These are phyloP conservation scores for Takashimella koratensis DNA, from an alignment of 1,284 basidiomycete genomes.

Conservation along the genomic window DNA sequence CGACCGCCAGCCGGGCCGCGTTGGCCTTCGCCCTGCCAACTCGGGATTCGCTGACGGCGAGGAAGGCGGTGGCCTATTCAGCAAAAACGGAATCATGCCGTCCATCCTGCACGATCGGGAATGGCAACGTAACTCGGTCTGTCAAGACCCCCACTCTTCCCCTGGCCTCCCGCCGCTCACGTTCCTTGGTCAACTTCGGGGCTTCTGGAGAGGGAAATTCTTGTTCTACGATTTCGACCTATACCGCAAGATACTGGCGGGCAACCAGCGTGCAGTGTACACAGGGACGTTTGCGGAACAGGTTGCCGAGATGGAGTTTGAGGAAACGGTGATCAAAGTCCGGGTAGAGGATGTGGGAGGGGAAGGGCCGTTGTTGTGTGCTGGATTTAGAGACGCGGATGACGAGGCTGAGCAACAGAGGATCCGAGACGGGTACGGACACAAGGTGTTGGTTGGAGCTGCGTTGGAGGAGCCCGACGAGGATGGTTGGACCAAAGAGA, in stretches of 20 bases:
- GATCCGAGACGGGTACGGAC: constrained; percentile 36
- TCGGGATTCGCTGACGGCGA: constrained; percentile 22
- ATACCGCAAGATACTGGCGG: constrained; percentile 53
- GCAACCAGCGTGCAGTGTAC: constrained; percentile 48
- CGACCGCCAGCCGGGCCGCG: constrained; percentile 35
- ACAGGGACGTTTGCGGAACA: constrained; percentile 46
- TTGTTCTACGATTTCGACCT: constrained; percentile 55
- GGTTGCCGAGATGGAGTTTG: constrained; percentile 38
- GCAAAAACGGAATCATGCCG: constrained; percentile 28
- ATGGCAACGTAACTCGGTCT: constrained; percentile 48
- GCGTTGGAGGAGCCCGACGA: constrained; percentile 32
- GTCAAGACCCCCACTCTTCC: constrained; percentile 49
- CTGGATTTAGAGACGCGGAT: constrained; percentile 39
- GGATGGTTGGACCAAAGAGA: constrained; percentile 49
- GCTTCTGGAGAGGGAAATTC: constrained; percentile 54
- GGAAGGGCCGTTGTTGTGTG: constrained; percentile 32
- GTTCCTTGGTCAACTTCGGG: constrained; percentile 48
- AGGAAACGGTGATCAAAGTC: constrained; percentile 45
- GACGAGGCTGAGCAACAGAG: constrained; percentile 29
- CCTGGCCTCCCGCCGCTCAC: constrained; percentile 49
- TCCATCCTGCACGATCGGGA: constrained; percentile 48
- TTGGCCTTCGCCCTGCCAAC: constrained; percentile 23
- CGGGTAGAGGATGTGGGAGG: constrained; percentile 44
- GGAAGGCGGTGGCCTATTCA: constrained; percentile 19
- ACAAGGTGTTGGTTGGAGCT: constrained; percentile 27